Percentiles rank a stretch among this genome's conserved stretches.
phyloP scores from a whole-genome alignment of 441 rosid genomes.

The Croton laevigatus region DNA sequence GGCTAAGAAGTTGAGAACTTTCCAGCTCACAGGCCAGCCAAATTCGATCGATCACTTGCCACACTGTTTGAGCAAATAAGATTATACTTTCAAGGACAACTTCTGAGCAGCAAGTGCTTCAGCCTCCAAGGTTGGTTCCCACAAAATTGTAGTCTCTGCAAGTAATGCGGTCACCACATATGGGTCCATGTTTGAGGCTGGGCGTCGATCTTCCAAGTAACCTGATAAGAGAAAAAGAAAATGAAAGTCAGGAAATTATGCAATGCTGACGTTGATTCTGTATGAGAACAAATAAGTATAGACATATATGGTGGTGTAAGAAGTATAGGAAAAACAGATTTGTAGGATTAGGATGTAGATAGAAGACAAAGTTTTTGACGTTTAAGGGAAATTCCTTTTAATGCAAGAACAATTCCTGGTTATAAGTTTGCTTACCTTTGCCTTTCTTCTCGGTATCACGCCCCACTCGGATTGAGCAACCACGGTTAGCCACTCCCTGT shows the following conservation, averaged over 20 bases:
- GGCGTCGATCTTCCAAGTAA: conserved; percentile 89
- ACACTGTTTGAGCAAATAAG: conserved; percentile 13
- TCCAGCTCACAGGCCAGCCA: conserved; percentile 13
- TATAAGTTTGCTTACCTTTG: conserved; percentile 52
- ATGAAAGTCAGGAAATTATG: background rate
- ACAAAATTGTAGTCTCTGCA: conserved; percentile 77
- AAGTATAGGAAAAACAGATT: no score
- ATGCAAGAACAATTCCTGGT: no score
- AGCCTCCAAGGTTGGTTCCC: conserved; percentile 87
- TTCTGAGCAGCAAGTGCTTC: conserved; percentile 95
- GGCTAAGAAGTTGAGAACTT: conserved; percentile 13
- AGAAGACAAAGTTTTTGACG: background rate
- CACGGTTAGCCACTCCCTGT: conserved; percentile 97
- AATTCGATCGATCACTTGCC: conserved; percentile 19
- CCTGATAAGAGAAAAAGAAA: conserved; percentile 34
- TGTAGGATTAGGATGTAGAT: background rate
- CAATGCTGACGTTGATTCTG: background rate
- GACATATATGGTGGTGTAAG: no score
- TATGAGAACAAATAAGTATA: no score
- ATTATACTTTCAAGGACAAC: conserved; percentile 63
- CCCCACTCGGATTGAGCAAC: conserved; percentile 95
- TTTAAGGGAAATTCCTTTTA: background rate
- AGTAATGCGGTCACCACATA: conserved; percentile 73
- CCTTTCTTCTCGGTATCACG: conserved; percentile 90
- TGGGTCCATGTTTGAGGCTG: conserved; percentile 97